A percentile compares a stretch with the other conserved stretches of the same genome.
Conservation (phyloP, 179 eudicot species). For the Actinidia arguta region DNA sequence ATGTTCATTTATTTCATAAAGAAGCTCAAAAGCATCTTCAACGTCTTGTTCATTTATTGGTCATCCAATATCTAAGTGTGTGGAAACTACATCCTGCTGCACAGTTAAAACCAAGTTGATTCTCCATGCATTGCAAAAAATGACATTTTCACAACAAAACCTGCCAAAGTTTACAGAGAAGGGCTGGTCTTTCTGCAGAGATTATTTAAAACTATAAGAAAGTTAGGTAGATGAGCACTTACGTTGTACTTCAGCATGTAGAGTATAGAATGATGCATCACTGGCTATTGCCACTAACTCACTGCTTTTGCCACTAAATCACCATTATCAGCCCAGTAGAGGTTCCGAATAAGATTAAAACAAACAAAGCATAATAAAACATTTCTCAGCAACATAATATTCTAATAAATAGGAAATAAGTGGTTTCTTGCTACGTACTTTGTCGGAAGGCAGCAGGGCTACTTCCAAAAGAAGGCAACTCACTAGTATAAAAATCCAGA, state of each 20-base stretch:
- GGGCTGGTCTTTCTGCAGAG: neutral
- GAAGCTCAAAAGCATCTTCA: slow-evolving; percentile 96
- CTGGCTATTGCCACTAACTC: too few species aligned
- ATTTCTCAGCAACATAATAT: neutral
- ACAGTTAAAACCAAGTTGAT: slow-evolving; percentile 27
- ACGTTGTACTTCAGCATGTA: slow-evolving; percentile 95
- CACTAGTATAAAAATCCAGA: neutral
- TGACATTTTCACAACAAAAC: slow-evolving; percentile 1
- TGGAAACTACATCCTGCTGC: slow-evolving; percentile 91
- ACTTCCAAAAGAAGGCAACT: slow-evolving; percentile 1
- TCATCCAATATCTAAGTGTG: slow-evolving; percentile 88
- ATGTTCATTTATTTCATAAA: slow-evolving; percentile 92
- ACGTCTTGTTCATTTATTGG: slow-evolving; percentile 88
- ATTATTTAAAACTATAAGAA: neutral
- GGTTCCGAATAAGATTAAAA: slow-evolving; percentile 55
- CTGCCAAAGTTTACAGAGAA: slow-evolving; percentile 3
- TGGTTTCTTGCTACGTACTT: slow-evolving; percentile 51
- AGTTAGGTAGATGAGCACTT: slow-evolving; percentile 28
- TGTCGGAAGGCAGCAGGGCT: slow-evolving; percentile 47
- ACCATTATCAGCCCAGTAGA: slow-evolving; percentile 99
- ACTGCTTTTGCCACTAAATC: slow-evolving; percentile 95
- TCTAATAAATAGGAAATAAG: neutral
- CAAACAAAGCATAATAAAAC: neutral
- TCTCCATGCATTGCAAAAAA: neutral
- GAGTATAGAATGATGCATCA: slow-evolving; percentile 95